Conservation (phyloP, 2,329 filamentous ascomycete species). For the Fusarium miscanthi region DNA sequence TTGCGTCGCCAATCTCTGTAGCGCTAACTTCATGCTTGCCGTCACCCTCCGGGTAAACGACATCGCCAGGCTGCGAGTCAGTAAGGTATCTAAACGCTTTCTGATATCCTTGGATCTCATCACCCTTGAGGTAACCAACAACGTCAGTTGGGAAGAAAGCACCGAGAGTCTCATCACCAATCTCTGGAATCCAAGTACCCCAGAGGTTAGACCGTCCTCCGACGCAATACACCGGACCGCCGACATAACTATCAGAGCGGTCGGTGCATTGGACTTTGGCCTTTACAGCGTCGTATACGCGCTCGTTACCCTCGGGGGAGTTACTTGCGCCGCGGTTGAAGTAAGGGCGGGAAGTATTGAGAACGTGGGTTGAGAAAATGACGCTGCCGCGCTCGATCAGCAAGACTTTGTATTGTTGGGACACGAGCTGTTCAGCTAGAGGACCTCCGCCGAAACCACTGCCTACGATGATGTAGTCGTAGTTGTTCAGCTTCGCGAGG, state of each 20-base stretch:
- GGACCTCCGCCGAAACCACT: conserved; percentile 31
- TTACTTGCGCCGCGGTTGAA: conserved; percentile 33
- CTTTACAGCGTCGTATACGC: conserved; percentile 33
- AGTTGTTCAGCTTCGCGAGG: conserved; percentile 27
- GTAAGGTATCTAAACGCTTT: conserved; percentile 13
- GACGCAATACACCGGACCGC: conserved; percentile 30
- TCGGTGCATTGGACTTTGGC: conserved; percentile 32
- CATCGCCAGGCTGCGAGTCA: conserved; percentile 9
- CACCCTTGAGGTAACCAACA: not conserved
- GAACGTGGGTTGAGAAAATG: conserved; percentile 35
- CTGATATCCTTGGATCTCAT: not conserved
- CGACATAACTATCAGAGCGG: conserved; percentile 29
- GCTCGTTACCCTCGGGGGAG: conserved; percentile 33
- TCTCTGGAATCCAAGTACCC: conserved; percentile 32
- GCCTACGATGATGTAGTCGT: conserved; percentile 36
- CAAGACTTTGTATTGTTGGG: conserved; percentile 25
- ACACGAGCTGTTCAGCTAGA: conserved; percentile 19
- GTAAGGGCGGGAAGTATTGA: conserved; percentile 32
- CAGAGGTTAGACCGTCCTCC: conserved; percentile 30
- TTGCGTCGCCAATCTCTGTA: conserved; percentile 1
- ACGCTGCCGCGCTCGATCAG: conserved; percentile 30
- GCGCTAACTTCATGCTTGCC: conserved; percentile 16
- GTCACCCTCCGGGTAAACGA: conserved; percentile 9
- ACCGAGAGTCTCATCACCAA: conserved; percentile 10
- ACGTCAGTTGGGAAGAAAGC: not conserved